Evolutionary conservation across 23 red algal genomes (phyloP), one percentile per base, ranked within the genome.

Genomic region (Cyanidioschyzon merolae): DNA sequence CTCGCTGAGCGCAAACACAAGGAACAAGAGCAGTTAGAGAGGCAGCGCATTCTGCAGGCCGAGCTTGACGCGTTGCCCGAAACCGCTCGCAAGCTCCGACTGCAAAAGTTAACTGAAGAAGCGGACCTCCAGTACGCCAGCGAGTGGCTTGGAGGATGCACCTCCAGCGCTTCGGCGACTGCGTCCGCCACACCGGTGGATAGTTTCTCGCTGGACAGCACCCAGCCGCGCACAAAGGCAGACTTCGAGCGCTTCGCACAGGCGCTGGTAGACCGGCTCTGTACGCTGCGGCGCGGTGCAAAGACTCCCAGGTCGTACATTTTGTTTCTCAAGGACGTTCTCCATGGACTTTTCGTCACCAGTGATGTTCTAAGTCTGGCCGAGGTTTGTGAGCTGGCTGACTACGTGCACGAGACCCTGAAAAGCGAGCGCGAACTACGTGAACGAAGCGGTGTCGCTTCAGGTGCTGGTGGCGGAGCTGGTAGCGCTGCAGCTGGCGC

Each of bases 271-370:
- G 63, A 71, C n/a, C 63, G 63, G 32, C 63, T 71, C n/a, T 7
- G 16, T 7, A 35, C 63, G 16, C 3, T 71, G 2, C 63, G 63
- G 7, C 21, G 32, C 7, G 32, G 32, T 7, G 63, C 63, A 7
- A 71, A 71, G 29, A 71, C 63, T 7, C 63, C 63, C 2, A 7
- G 63, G 7, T 32, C 63, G 63, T 71, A 32, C 63, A 71, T 71
- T 35, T 27, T 71, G 2, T 71, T 71, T 35, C 63, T 71, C 12
- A 71, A 71, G 30, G 63, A 71, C 12, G 3, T 71, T 7, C 29
- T 71, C 12, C 63, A 35, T 25, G n/a, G 32, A 35, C 21, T 71
- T 32, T 71, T 25, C 63, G 63, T 71, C 7, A 35, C 21, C 12
- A 71, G 63, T 35, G 63, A 35, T 35, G 32, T 25, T 35, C n/a